These are phyloP conservation scores for Oryza rufipogon DNA, from an alignment of 176 grass and related monocot species.

Conservation along the genomic window DNA sequence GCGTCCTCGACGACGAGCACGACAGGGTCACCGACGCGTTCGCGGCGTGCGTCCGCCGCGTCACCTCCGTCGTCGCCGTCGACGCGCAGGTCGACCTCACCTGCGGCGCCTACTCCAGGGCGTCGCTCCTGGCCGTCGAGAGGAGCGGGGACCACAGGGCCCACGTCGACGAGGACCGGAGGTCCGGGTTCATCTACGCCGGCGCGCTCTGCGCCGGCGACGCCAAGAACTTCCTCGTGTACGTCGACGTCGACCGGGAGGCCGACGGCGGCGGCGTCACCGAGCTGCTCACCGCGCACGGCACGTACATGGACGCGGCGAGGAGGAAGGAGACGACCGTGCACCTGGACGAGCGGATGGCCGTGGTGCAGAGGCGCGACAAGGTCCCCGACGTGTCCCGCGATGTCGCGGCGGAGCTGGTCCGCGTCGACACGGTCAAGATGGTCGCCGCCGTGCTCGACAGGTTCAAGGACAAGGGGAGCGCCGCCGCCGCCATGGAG, in stretches of 20 bases:
- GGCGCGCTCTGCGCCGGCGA: neutral
- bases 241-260: neutral
- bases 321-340: neutral
- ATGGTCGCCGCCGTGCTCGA: neutral
- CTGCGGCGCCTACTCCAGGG: neutral
- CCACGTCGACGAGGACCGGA: neutral
- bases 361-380: neutral
- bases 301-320: neutral
- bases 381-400: neutral
- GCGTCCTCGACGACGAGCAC: neutral
- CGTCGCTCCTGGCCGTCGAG: neutral
- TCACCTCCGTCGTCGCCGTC: neutral
- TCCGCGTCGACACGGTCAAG: neutral
- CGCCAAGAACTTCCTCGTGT: neutral
- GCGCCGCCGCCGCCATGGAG: neutral
- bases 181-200: neutral
- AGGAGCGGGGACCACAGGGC: neutral
- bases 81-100: neutral
- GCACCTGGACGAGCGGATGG: neutral
- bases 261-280: neutral
- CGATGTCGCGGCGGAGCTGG: neutral
- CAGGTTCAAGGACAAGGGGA: neutral
- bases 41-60: neutral
- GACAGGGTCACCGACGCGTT: neutral
- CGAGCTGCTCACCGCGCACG: neutral